A percentile compares a stretch with the other conserved stretches of the same genome.
Evolutionary conservation across 352 stramenopile species (phyloP).

Genomic region (Phytopythium oedochilum): DNA sequence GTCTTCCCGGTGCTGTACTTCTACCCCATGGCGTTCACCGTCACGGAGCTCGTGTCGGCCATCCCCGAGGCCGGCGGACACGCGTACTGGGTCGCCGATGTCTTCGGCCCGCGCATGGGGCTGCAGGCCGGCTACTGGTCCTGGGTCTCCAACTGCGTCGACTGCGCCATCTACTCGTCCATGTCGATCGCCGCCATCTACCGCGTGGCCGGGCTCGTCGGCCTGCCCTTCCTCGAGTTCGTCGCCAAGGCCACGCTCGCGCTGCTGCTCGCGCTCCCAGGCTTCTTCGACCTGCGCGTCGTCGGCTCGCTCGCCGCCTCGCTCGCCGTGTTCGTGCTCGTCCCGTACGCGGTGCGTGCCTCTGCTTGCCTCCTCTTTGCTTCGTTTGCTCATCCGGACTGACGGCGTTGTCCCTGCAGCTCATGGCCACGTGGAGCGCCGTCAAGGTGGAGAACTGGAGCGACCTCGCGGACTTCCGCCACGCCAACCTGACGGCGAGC

Average conservation of each 20-base stretch:
- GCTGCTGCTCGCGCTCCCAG: conserved; percentile 41
- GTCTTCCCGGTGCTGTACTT: conserved; percentile 42
- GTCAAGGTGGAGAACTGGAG: conserved; percentile 27
- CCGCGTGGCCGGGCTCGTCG: conserved; percentile 5
- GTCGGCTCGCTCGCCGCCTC: conserved; percentile 27
- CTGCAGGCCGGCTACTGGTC: conserved; percentile 82
- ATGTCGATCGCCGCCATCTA: conserved; percentile 31
- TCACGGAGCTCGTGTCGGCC: conserved; percentile 42
- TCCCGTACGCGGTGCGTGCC: conserved; percentile 30
- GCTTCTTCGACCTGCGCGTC: conserved; percentile 35
- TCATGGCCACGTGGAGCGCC: conserved; percentile 31
- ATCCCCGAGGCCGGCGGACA: conserved; percentile 47
- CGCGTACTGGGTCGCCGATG: conserved; percentile 63
- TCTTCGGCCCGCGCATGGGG: conserved; percentile 60
- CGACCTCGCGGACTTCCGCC: conserved; percentile 24
- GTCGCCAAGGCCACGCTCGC: conserved; percentile 35
- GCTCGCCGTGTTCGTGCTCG: conserved; percentile 27
- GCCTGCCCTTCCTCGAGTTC: conserved; percentile 35
- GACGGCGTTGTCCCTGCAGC: conserved; percentile 7
- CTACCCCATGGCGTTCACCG: conserved; percentile 37
- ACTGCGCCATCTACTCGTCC: conserved; percentile 65
- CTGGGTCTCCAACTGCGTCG: conserved; percentile 76
- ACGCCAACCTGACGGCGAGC: conserved; percentile 10
- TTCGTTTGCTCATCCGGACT: no score
- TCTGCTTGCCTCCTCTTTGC: no score